Evolutionary conservation across 495 filamentous ascomycete genomes (phyloP), one percentile per base, ranked within the genome.

Genomic region (Hyaloscypha variabilis): DNA sequence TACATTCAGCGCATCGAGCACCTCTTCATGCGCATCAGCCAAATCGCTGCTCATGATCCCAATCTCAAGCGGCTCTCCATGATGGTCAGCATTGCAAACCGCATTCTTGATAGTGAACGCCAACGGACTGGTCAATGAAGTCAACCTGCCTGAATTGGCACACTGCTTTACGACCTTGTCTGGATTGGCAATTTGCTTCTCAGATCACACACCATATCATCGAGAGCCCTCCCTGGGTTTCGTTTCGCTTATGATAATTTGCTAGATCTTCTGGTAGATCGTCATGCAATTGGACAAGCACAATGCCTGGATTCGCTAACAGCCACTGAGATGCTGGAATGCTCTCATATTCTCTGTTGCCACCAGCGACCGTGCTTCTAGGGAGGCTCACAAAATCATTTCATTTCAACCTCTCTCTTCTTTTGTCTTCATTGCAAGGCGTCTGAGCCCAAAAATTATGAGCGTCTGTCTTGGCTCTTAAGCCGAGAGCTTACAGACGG

Each of bases 1-100:
- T 80, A 95, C 65, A 83, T 88, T 66, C 80, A 88, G 59, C 86
- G 92, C 31, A 79, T 94, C 46, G 88, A 94, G 68, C 78, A 78
- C 57, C 81, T 91, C 36, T 91, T 92, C 75, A 85, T 91, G 76
- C 79, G 81, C 49, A 83, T 91, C 67, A 87, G 84, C 61, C 81
- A 87, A 65, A 78, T 76, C 56, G 77, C 85, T 23, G 87, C 88
- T 17, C 80, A 85, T 53, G 86, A 91, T 71, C 81, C 83, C 3
- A 76, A 85, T 36, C 77, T 92, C 46, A 88, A 88, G 69, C 81
- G 81, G 66, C 88, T 93, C 46, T 80, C 85, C 3, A 73, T 84
- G 67, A 75, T 94, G 67, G 75, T 68, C 26, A 63, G 70, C 11
- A 51, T 69, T 46, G 72, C 69, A 25, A 73, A 73, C 28, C 69